Conservation (phyloP, 352 stramenopile genomes). For the Hyaloperonospora arabidopsidis region DNA sequence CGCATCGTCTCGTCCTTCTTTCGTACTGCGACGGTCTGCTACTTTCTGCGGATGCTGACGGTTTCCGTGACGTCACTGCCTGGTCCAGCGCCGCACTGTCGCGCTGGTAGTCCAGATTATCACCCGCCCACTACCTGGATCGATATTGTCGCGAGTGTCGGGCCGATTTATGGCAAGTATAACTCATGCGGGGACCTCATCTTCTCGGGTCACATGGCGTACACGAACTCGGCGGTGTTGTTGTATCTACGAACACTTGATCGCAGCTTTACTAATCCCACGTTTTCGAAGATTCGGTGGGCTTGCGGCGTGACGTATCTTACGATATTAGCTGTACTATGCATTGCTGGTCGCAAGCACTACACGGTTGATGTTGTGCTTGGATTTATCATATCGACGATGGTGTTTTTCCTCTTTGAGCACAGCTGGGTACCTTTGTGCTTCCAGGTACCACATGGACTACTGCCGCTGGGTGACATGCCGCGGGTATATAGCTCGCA, state of each 20-base stretch:
- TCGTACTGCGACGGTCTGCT: constrained; percentile 57
- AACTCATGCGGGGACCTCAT: constrained; percentile 73
- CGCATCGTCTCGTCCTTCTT: constrained; percentile 55
- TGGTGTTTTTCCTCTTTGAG: constrained; percentile 78
- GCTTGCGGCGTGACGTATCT: constrained; percentile 47
- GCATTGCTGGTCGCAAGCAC: constrained; percentile 61
- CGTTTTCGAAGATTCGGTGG: constrained; percentile 46
- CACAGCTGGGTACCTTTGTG: constrained; percentile 59
- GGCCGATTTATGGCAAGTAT: constrained; percentile 65
- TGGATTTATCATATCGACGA: constrained; percentile 48
- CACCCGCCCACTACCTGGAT: constrained; percentile 56
- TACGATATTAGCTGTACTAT: constrained; percentile 39
- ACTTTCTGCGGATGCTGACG: constrained; percentile 60
- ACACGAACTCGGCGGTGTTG: constrained; percentile 59
- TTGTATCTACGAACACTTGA: constrained; percentile 58
- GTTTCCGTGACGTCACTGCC: constrained; percentile 64
- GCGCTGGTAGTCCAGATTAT: constrained; percentile 40
- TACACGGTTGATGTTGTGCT: constrained; percentile 78
- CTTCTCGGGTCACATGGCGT: constrained; percentile 71
- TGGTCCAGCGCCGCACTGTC: constrained; percentile 61
- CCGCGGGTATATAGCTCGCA: constrained; percentile 25
- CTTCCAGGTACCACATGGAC: constrained; percentile 30
- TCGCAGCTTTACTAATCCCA: constrained; percentile 34
- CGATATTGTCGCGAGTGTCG: constrained; percentile 65
- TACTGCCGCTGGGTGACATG: constrained; percentile 28